Percentiles rank a stretch among this genome's conserved stretches.
These are phyloP conservation scores for Fimicolochytrium jonesii DNA, from an alignment of 192 early-diverging fungal genomes.

Conservation along the genomic window DNA sequence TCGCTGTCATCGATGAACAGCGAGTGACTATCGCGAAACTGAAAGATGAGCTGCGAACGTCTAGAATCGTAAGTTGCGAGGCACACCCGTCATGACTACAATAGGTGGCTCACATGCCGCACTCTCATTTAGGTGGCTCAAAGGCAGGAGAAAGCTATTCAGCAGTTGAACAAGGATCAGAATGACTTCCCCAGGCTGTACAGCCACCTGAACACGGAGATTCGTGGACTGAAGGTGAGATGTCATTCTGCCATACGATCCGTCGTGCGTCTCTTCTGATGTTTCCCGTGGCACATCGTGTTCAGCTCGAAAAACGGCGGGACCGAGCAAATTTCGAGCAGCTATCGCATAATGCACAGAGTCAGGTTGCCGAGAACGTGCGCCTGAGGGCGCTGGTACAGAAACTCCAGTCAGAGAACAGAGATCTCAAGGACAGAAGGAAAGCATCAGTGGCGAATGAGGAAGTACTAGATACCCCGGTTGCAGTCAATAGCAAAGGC, in stretches of 20 bases:
- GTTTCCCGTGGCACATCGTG: too few relatives aligned
- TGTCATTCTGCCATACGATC: too few relatives aligned
- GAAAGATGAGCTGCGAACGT: constrained; percentile 23
- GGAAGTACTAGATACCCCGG: too few relatives aligned
- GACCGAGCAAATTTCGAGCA: background rate
- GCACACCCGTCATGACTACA: too few relatives aligned
- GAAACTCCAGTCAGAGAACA: too few relatives aligned
- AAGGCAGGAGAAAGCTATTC: constrained; percentile 28
- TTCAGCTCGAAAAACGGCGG: background rate
- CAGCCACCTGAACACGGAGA: constrained; percentile 22
- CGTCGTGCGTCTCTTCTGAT: too few relatives aligned
- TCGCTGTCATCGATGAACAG: constrained; percentile 27
- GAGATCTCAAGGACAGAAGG: too few relatives aligned
- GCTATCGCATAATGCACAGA: background rate
- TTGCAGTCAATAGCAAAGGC: too few relatives aligned
- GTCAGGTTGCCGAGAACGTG: constrained; percentile 6
- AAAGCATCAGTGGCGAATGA: too few relatives aligned
- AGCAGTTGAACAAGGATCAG: constrained; percentile 28
- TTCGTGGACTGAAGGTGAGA: constrained; percentile 23
- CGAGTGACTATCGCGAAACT: constrained; percentile 27
- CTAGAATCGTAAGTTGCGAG: constrained; percentile 29
- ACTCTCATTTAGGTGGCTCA: constrained; percentile 3
- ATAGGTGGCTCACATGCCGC: constrained; percentile 1
- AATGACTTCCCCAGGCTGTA: constrained; percentile 27
- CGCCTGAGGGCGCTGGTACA: background rate